These are phyloP conservation scores for Fusarium nelsonii DNA, from an alignment of 2,329 filamentous ascomycete genomes.

Conservation along the genomic window DNA sequence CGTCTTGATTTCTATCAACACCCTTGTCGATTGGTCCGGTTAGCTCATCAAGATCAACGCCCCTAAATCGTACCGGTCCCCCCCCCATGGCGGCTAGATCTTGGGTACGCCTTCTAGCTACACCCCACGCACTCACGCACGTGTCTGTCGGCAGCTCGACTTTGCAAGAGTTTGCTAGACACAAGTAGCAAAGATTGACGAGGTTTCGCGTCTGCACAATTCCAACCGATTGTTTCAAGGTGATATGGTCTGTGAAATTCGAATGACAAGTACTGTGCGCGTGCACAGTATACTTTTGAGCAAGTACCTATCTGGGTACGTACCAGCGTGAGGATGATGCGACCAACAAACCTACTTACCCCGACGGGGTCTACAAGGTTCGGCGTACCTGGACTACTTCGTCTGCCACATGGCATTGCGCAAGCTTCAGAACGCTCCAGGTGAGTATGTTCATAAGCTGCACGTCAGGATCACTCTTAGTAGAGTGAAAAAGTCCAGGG, in stretches of 20 bases:
- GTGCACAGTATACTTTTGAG: neutral
- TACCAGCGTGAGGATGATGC: neutral
- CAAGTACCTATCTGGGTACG: neutral
- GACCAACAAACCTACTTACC: slow-evolving; percentile 6
- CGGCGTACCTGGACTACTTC: slow-evolving; percentile 11
- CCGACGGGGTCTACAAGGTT: slow-evolving; percentile 15
- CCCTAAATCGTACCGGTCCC: slow-evolving; percentile 22
- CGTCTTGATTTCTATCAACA: neutral
- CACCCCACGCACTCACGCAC: slow-evolving; percentile 21
- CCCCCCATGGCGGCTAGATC: slow-evolving; percentile 35
- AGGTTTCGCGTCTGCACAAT: slow-evolving; percentile 21
- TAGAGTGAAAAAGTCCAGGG: slow-evolving; percentile 7
- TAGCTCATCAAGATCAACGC: slow-evolving; percentile 34
- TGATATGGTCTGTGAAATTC: slow-evolving; percentile 10
- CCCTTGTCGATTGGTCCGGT: slow-evolving; percentile 22
- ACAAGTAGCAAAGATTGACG: slow-evolving; percentile 39
- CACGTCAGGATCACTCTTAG: slow-evolving; percentile 2
- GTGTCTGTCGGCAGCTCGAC: slow-evolving; percentile 24
- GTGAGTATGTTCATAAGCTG: slow-evolving; percentile 14
- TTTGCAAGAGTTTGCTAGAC: slow-evolving; percentile 17
- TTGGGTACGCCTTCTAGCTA: slow-evolving; percentile 14
- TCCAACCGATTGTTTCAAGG: slow-evolving; percentile 31
- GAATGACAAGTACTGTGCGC: slow-evolving; percentile 18
- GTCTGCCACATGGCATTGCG: slow-evolving; percentile 37
- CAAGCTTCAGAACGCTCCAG: slow-evolving; percentile 7